Base-by-base conservation (phyloP, 1,284 basidiomycete genomes). In the Ustilago curta region DNA sequence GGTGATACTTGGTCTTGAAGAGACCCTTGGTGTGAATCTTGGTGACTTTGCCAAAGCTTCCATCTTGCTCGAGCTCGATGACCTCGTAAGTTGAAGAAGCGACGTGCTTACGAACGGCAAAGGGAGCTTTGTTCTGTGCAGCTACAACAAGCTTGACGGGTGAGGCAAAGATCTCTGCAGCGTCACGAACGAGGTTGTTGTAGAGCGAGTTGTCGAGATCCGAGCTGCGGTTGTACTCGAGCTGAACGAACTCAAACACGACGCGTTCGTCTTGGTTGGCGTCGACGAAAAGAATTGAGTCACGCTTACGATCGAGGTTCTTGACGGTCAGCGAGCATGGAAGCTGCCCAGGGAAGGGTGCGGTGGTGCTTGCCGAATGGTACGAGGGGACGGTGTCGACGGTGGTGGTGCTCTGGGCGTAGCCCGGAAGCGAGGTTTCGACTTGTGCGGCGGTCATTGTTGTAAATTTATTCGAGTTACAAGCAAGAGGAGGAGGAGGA, bases 21-120 rank as follows among this genome's bases (percentile, higher is more conserved):
- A 75, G 50, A 50, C 72, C 72, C 44, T 70, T 75, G 37, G 67
- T 70, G 19, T 31, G 11, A 45, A 75, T 75, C 68, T 75, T 75
- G 47, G 67, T 70, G 56, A 56, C 66, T 16, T 44, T 59, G 43
- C 63, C 72, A 35, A 70, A 59, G 42, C 52, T 56, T 19, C 52
- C 67, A 27, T 70, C 63, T 1, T 63, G 43, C 19, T 57, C 63
- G 25, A 70, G 57, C 47, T 70, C 40, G 57, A 75, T 70, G 32
- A 75, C 25, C 23, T 75, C 67, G 60, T 75, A 75, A 2, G 72
- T 67, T 31, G 59, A 59, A 3, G 67, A 70, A n/a, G 72, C 67
- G n/a, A 75, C 56, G 31, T 75, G 72, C 60, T 70, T 75, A 11
- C 72, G 39, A 14, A 75, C 59, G 14, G 72, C 72, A 32, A 56